Evolutionary conservation across 129 eudicot genomes (phyloP).

Genomic region (Centrapalus pauciflorus): DNA sequence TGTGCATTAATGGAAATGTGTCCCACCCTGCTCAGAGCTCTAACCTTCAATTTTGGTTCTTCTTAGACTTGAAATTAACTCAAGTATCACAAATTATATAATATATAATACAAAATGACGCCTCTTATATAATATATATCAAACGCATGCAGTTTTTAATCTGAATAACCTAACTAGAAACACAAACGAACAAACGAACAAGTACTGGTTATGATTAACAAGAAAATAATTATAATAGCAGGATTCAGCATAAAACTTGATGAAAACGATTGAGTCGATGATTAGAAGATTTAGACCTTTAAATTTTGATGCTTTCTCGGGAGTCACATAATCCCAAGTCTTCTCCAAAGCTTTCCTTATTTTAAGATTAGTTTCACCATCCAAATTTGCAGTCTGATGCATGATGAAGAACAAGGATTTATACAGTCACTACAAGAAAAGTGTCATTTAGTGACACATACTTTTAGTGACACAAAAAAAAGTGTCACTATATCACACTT

Average conservation of each 20-base stretch:
- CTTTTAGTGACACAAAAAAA: no score
- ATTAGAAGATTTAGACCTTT: slow-evolving; percentile 52
- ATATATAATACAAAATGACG: slow-evolving; percentile 2
- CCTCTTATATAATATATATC: no score
- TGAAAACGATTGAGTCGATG: not conserved
- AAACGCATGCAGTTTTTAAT: not conserved
- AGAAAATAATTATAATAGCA: no score
- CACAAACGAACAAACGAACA: not conserved
- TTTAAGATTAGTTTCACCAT: slow-evolving; percentile 98
- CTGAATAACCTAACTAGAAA: not conserved
- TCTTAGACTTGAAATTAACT: no score
- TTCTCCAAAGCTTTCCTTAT: slow-evolving; percentile 93
- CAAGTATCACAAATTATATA: no score
- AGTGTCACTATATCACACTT: no score
- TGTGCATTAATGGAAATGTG: no score
- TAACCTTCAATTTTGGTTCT: no score
- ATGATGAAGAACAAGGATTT: slow-evolving; percentile 9
- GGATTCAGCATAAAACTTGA: not conserved
- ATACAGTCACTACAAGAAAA: no score
- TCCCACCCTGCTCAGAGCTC: no score
- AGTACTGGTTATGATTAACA: not conserved
- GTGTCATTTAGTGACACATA: no score
- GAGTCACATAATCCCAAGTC: slow-evolving; percentile 89
- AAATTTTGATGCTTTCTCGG: slow-evolving; percentile 85
- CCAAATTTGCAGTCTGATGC: slow-evolving; percentile 91